These are phyloP conservation scores for Martiniozyma abietophila DNA, from an alignment of 805 yeast genomes.

Conservation along the genomic window DNA sequence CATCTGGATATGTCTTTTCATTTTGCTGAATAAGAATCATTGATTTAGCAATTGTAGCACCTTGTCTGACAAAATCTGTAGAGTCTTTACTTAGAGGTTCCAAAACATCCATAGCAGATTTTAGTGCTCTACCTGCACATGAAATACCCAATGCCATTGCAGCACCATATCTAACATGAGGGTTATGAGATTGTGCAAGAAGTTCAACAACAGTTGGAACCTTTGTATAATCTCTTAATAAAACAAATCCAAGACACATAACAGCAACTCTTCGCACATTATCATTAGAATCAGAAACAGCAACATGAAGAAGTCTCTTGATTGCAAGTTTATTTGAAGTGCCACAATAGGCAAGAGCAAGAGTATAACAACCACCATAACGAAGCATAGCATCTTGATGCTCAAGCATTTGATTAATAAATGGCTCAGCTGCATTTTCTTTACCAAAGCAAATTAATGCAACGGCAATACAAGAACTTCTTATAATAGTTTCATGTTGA, in stretches of 20 bases:
- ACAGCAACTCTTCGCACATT: constrained; percentile 97
- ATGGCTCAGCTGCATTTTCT: constrained; percentile 68
- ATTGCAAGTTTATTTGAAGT: constrained; percentile 88
- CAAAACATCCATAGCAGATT: constrained; percentile 82
- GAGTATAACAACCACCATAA: constrained; percentile 91
- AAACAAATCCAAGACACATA: constrained; percentile 80
- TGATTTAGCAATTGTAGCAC: constrained; percentile 86
- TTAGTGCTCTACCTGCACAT: constrained; percentile 88
- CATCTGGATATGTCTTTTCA: constrained; percentile 73
- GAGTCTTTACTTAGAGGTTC: constrained; percentile 91
- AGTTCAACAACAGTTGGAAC: constrained; percentile 93
- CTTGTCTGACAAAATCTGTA: constrained; percentile 96
- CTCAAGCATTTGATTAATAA: constrained; percentile 54
- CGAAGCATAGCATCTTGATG: constrained; percentile 81
- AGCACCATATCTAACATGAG: constrained; percentile 97
- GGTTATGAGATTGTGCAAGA: constrained; percentile 88
- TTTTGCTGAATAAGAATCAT: constrained; percentile 86
- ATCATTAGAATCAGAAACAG: constrained; percentile 94
- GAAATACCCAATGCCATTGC: constrained; percentile 96
- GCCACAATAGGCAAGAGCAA: constrained; percentile 95
- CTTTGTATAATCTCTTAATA: constrained; percentile 83
- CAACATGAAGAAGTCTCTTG: constrained; percentile 76
- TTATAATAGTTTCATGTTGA: constrained; percentile 88
- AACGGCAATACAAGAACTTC: constrained; percentile 86
- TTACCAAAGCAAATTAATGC: constrained; percentile 81